phyloP scores from a whole-genome alignment of 75 land plant species.

The Cryptomeria japonica region DNA sequence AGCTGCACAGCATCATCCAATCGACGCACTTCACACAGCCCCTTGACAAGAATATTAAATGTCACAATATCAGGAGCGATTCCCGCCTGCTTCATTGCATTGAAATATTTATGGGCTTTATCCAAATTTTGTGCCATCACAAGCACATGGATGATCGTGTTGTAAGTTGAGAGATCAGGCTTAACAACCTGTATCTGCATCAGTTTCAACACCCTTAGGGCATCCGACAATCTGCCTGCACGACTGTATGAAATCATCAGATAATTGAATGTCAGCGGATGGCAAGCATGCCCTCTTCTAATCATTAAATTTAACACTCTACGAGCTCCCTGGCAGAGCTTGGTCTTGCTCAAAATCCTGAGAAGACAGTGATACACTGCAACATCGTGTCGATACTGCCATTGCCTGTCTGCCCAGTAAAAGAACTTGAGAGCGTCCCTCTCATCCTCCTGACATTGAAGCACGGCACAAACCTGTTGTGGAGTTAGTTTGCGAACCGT shows the following conservation, averaged over 20 bases:
- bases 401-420: conserved; percentile 68
- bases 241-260: conserved; percentile 69
- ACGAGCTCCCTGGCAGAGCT: conserved; percentile 55
- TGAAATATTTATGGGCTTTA: conserved; percentile 53
- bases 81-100: conserved; percentile 48
- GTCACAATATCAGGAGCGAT: conserved; percentile 57
- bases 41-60: conserved; percentile 72
- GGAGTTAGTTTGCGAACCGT: conserved; percentile 45
- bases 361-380: conserved; percentile 55
- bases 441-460: conserved; percentile 43
- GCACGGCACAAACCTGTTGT: conserved; percentile 49
- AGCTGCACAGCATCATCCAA: conserved; percentile 56
- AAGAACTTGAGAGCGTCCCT: conserved; percentile 56
- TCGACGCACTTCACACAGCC: conserved; percentile 45
- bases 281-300: conserved; percentile 38
- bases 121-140: conserved; percentile 50
- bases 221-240: conserved; percentile 48
- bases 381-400: conserved; percentile 53
- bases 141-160: conserved; percentile 59
- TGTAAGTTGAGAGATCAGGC: conserved; percentile 49
- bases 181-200: conserved; percentile 61
- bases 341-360: conserved; percentile 63
- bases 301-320: conserved; percentile 49
- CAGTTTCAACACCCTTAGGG: conserved; percentile 51
- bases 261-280: conserved; percentile 40